phyloP scores from a whole-genome alignment of 371 early-diverging fungal species.

The Chytridium lagenaria region DNA sequence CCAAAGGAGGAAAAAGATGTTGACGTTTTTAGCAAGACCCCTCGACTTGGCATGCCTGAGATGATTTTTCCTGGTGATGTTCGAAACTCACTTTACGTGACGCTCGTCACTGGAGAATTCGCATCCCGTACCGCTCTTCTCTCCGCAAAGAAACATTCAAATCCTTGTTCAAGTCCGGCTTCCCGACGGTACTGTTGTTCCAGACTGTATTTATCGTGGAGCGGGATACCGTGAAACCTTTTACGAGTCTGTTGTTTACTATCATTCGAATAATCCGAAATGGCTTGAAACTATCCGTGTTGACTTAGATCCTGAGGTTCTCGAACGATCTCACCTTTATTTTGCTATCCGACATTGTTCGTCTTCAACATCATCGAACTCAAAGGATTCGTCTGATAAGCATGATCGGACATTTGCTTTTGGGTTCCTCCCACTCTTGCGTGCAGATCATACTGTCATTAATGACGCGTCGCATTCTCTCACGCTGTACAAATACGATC shows the following conservation, averaged over 20 bases:
- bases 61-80: constrained; percentile 67
- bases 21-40: constrained; percentile 40
- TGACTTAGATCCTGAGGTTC: constrained; percentile 57
- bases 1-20: background rate
- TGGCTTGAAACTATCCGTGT: constrained; percentile 75
- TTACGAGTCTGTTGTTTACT: constrained; percentile 71
- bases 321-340: constrained; percentile 68
- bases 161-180: constrained; percentile 65
- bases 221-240: constrained; percentile 54
- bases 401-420: constrained; percentile 47
- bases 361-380: background rate
- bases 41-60: constrained; percentile 70
- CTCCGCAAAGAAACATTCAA: constrained; percentile 63
- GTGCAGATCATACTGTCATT: constrained; percentile 63
- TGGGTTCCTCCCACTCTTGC: constrained; percentile 67
- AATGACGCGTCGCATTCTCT: constrained; percentile 68
- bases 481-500: constrained; percentile 71
- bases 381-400: constrained; percentile 15
- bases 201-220: constrained; percentile 63
- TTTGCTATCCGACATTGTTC: constrained; percentile 58
- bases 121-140: constrained; percentile 35
- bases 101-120: constrained; percentile 69
- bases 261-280: constrained; percentile 67
- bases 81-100: constrained; percentile 71
- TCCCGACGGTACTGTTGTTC: constrained; percentile 61